These are phyloP conservation scores for Aspergillus quadrilineatus DNA, from an alignment of 2,329 filamentous ascomycete species.

Conservation along the genomic window DNA sequence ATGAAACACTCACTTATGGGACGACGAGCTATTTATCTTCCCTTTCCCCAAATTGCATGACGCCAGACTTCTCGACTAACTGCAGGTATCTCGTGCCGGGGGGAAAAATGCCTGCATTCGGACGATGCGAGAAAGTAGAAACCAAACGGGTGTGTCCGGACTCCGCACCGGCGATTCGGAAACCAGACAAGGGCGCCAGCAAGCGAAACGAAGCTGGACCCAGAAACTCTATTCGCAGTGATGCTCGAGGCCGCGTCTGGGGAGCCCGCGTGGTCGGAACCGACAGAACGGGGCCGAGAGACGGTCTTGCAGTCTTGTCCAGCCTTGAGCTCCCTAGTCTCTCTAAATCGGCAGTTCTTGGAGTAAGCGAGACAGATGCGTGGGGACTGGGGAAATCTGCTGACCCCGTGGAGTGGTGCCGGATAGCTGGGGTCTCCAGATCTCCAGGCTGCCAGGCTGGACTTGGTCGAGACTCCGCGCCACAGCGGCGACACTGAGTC, in stretches of 20 bases:
- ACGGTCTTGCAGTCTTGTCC: background rate
- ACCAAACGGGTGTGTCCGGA: background rate
- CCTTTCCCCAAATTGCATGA: background rate
- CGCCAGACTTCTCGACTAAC: background rate
- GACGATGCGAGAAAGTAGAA: background rate
- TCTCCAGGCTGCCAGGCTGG: background rate
- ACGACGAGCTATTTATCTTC: constrained; percentile 5
- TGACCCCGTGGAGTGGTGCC: background rate
- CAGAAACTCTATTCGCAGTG: background rate
- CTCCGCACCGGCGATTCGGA: background rate
- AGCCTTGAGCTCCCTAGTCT: background rate
- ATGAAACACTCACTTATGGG: background rate
- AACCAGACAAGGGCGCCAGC: background rate
- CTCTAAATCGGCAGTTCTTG: background rate
- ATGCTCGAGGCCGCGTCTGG: too few species aligned
- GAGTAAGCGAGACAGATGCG: background rate
- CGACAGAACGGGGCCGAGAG: background rate
- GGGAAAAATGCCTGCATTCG: background rate
- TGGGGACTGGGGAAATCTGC: background rate
- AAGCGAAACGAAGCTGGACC: background rate
- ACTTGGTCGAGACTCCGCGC: background rate
- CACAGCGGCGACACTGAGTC: background rate
- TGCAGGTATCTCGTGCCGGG: background rate
- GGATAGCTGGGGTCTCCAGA: background rate
- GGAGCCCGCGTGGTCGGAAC: too few species aligned